Evolutionary conservation across 2,329 filamentous ascomycete species (phyloP).

Genomic region (Alternaria angustiovoidea): DNA sequence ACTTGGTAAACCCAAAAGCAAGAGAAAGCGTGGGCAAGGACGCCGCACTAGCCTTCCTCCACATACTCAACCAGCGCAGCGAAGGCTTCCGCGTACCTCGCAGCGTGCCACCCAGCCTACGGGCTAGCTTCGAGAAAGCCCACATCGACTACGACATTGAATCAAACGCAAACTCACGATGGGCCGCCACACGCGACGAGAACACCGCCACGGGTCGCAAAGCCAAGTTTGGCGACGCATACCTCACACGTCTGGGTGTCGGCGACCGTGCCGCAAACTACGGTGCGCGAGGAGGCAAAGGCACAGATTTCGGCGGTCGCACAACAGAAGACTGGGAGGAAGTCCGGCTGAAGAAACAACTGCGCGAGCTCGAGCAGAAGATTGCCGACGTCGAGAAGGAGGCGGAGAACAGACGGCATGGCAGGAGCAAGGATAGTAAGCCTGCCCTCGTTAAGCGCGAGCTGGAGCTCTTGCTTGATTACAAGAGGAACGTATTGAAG

Average conservation of each 20-base stretch:
- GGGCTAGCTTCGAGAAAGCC: constrained; percentile 91
- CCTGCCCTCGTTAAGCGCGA: constrained; percentile 94
- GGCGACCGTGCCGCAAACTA: constrained; percentile 75
- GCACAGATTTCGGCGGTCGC: constrained; percentile 88
- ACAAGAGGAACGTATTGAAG: constrained; percentile 82
- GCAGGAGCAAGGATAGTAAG: constrained; percentile 73
- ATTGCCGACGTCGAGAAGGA: constrained; percentile 81
- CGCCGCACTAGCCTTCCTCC: constrained; percentile 90
- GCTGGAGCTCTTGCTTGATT: constrained; percentile 91
- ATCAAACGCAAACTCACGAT: constrained; percentile 76
- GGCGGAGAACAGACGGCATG: constrained; percentile 65
- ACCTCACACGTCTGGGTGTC: constrained; percentile 85
- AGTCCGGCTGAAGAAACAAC: constrained; percentile 90
- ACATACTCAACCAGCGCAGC: constrained; percentile 95
- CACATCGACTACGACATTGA: constrained; percentile 96
- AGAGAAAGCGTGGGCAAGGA: constrained; percentile 88
- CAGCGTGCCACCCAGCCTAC: constrained; percentile 87
- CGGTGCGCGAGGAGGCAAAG: constrained; percentile 67
- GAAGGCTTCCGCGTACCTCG: constrained; percentile 95
- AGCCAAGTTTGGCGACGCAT: constrained; percentile 96
- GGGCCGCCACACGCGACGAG: constrained; percentile 81
- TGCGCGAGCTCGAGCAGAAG: constrained; percentile 87
- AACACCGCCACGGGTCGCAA: constrained; percentile 86
- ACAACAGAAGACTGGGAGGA: constrained; percentile 97
- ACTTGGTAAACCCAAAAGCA: constrained; percentile 92